Evolutionary conservation across 345 rosid species (phyloP), one percentile per base, ranked within the genome.

Genomic region (Ceriops decandra): DNA sequence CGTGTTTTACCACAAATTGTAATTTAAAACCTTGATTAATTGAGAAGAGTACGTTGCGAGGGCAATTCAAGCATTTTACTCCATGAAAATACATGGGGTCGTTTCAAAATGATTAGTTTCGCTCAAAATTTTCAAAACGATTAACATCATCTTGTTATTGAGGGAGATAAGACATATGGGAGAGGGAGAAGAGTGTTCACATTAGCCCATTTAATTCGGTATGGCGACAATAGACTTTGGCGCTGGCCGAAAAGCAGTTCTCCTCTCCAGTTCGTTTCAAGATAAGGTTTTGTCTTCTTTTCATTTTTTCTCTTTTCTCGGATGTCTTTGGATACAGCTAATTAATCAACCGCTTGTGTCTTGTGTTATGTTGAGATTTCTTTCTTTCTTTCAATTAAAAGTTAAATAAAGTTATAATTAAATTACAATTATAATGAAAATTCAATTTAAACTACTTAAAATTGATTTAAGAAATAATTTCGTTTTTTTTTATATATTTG

Each of bases 161-260:
- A 36, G 13, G 64, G 66, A 32, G 52, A 51, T 16, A 0, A 24
- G 7, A 7, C 2, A 51, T 4, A 52, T 19, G 5, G 21, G 2
- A 51, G 54, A 1, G 54, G 35, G 35, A 1, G 7, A 33, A 33
- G 35, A 19, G 6, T 17, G n/a, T n/a, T 2, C 13, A 20, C 62
- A 9, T 13, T 24, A 27, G 63, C 64, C 52, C 82, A 70, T 63
- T 77, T 30, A 74, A 73, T 69, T 69, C 70, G 26, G 4, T 74
- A 21, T 30, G 72, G 75, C 75, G 77, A 75, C 73, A 80, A 75
- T 77, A 51, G 89, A 80, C 73, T 76, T 72, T 33, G 75, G 74
- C 68, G 60, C 75, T 78, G 77, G 81, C 80, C 79, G 80, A 82
- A 76, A 75, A 52, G 36, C 9, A 6, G 9, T 33, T 33, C 36